Conservation (phyloP, 441 rosid genomes). For the Gossypium davidsonii region DNA sequence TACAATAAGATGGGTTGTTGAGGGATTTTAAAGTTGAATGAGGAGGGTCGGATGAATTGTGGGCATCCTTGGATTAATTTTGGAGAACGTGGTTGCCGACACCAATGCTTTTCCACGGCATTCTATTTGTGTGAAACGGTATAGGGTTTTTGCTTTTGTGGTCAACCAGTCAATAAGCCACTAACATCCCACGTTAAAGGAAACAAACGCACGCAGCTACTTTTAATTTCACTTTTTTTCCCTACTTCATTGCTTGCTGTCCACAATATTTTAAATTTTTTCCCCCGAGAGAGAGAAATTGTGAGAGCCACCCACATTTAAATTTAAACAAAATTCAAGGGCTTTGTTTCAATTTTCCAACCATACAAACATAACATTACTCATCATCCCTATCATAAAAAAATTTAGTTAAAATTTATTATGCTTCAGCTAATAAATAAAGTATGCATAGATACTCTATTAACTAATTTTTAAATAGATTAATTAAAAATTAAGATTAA, state of each 20-base stretch:
- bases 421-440: too few relatives aligned
- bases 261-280: too few relatives aligned
- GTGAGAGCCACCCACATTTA: not conserved
- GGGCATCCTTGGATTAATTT: not conserved
- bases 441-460: too few relatives aligned
- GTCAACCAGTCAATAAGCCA: not conserved
- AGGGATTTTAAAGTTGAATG: not conserved
- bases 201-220: not conserved
- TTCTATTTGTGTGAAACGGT: not conserved
- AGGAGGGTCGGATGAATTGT: not conserved
- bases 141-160: not conserved
- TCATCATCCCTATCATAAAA: too few relatives aligned
- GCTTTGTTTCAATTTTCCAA: not conserved
- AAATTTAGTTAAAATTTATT: too few relatives aligned
- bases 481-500: too few relatives aligned
- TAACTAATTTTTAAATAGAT: too few relatives aligned
- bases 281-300: not conserved
- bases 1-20: not conserved
- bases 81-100: slow-evolving; percentile 11
- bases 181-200: not conserved
- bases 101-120: not conserved
- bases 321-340: too few relatives aligned
- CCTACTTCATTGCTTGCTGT: too few relatives aligned
- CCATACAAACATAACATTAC: not conserved
- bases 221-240: not conserved